Evolutionary conservation across 208 protist genomes (phyloP).

Genomic region (Acanthamoeba castellanii): DNA sequence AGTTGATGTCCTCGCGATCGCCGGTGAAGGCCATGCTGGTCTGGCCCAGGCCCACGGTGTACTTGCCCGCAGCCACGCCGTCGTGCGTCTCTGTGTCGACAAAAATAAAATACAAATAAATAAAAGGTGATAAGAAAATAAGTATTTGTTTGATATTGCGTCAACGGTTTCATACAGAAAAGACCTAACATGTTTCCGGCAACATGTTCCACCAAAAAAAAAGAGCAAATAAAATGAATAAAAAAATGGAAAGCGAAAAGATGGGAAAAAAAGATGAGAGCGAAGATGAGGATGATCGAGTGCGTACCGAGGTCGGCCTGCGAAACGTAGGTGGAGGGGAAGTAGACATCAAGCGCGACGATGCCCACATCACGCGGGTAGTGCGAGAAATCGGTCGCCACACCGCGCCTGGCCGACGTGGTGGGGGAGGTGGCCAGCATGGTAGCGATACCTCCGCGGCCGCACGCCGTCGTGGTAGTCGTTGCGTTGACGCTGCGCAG

Average conservation of each 20-base stretch:
- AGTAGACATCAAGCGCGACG: constrained; percentile 92
- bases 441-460: neutral
- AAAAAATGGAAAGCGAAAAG: neutral
- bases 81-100: constrained; percentile 85
- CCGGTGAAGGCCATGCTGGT: constrained; percentile 91
- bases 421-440: neutral
- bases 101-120: neutral
- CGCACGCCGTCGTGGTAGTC: neutral
- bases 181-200: constrained; percentile 42
- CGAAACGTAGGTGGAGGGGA: constrained; percentile 90
- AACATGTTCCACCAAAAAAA: too few relatives aligned
- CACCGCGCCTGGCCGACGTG: neutral
- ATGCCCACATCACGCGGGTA: constrained; percentile 90
- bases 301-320: constrained; percentile 90
- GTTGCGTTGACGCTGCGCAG: neutral
- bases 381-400: neutral
- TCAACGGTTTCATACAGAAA: too few relatives aligned
- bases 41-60: constrained; percentile 94
- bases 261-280: neutral
- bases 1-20: constrained; percentile 94
- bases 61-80: constrained; percentile 91
- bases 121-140: constrained; percentile 2
- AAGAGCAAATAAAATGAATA: neutral
- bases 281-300: neutral
- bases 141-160: neutral